Evolutionary conservation across 139 green algal genomes (phyloP).

Genomic region (Pedinophyceae sp.): DNA sequence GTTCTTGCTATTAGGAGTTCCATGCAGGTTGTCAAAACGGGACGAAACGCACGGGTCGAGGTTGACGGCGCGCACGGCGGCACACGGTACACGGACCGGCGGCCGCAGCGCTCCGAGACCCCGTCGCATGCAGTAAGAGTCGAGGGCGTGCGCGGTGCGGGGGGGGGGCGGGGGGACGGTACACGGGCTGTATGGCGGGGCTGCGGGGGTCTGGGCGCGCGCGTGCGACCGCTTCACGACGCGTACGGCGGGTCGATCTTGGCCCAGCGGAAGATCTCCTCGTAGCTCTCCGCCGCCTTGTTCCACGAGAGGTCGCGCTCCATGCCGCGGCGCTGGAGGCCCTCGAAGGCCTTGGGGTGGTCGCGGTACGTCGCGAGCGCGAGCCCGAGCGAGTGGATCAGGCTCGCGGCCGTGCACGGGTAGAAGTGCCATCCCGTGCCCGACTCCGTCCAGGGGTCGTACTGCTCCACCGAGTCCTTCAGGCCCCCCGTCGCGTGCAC

Average conservation of each 20-base stretch:
- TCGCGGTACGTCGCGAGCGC: constrained; percentile 23
- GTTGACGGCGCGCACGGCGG: too few relatives aligned
- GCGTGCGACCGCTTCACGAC: too few relatives aligned
- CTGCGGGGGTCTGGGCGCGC: too few relatives aligned
- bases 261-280: constrained; percentile 77
- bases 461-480: constrained; percentile 64
- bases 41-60: too few relatives aligned
- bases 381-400: constrained; percentile 12
- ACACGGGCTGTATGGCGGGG: too few relatives aligned
- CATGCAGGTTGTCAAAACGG: too few relatives aligned
- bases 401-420: neutral
- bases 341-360: constrained; percentile 12
- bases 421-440: constrained; percentile 3
- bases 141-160: too few relatives aligned
- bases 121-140: too few relatives aligned
- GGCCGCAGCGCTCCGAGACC: too few relatives aligned
- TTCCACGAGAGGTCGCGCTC: constrained; percentile 74
- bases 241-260: constrained; percentile 51
- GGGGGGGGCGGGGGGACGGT: too few relatives aligned
- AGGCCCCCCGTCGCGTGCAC: constrained; percentile 73
- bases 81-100: too few relatives aligned
- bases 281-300: constrained; percentile 72
- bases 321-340: constrained; percentile 50
- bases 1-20: too few relatives aligned
- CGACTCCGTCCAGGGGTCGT: constrained; percentile 32